Percentiles rank a stretch among this genome's conserved stretches.
phyloP scores from a whole-genome alignment of 306 rosid species.

The Vigna reflexopilosa region DNA sequence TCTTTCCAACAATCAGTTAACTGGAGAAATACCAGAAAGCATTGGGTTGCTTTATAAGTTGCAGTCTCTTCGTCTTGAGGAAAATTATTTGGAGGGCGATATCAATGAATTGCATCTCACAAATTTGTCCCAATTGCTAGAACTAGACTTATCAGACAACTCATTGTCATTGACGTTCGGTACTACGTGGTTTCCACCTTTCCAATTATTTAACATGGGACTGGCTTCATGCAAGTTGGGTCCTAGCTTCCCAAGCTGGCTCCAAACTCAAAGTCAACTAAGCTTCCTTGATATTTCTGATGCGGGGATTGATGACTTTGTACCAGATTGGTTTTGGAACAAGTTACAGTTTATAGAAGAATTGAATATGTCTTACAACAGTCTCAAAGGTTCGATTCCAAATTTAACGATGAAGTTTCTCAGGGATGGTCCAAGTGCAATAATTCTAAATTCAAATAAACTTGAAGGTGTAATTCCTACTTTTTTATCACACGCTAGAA shows the following conservation, averaged over 20 bases:
- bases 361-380: slow-evolving; percentile 27
- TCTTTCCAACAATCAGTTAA: no score
- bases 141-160: background rate
- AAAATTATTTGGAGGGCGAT: slow-evolving; percentile 15
- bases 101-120: slow-evolving; percentile 18
- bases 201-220: fast-evolving
- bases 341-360: fast-evolving
- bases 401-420: background rate
- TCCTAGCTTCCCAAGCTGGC: slow-evolving; percentile 34
- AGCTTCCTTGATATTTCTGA: fast-evolving
- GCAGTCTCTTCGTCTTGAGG: fast-evolving
- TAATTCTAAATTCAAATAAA: background rate
- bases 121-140: background rate
- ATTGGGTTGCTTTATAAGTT: background rate
- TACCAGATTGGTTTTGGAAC: slow-evolving; percentile 37
- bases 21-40: background rate
- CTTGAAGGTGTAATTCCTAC: background rate
- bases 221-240: slow-evolving; percentile 35
- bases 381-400: background rate
- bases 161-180: background rate
- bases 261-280: background rate
- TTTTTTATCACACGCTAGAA: background rate
- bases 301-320: background rate
- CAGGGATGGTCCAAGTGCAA: no score
- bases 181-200: slow-evolving; percentile 1